phyloP scores from a whole-genome alignment of 2,329 filamentous ascomycete genomes.

The Claviceps sp. region DNA sequence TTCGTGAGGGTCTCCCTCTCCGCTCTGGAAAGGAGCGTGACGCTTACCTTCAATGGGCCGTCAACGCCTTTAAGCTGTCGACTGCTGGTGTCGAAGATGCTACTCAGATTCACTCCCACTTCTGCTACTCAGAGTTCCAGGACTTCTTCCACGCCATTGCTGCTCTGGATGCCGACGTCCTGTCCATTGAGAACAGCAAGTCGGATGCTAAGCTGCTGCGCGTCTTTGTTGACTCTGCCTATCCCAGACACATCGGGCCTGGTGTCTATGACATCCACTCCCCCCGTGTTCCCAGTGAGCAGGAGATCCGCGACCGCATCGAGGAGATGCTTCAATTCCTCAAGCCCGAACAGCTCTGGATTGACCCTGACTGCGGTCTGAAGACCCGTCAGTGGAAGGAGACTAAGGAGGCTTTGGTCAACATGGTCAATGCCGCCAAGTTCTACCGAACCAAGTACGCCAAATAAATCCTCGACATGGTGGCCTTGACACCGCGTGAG shows the following conservation, averaged over 20 bases:
- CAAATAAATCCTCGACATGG: slow-evolving; percentile 33
- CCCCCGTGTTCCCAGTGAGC: slow-evolving; percentile 87
- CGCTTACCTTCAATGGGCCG: slow-evolving; percentile 93
- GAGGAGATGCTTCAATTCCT: slow-evolving; percentile 97
- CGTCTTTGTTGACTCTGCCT: slow-evolving; percentile 94
- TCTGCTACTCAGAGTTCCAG: slow-evolving; percentile 99
- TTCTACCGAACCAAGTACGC: slow-evolving; percentile 83
- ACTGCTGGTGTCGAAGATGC: slow-evolving; percentile 87
- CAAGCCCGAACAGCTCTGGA: slow-evolving; percentile 97
- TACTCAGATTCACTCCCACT: slow-evolving; percentile 99
- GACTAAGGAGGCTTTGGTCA: slow-evolving; percentile 88
- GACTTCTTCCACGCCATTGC: slow-evolving; percentile 99
- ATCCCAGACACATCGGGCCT: slow-evolving; percentile 95
- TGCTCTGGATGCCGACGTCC: slow-evolving; percentile 91
- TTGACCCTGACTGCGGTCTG: slow-evolving; percentile 97
- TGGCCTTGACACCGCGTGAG: slow-evolving; percentile 8
- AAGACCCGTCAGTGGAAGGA: slow-evolving; percentile 99
- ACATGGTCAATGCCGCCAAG: slow-evolving; percentile 98
- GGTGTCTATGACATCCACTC: slow-evolving; percentile 99
- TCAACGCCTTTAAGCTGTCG: slow-evolving; percentile 93
- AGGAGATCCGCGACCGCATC: slow-evolving; percentile 97
- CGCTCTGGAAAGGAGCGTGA: slow-evolving; percentile 88
- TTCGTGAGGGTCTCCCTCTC: slow-evolving; percentile 97
- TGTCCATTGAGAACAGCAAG: slow-evolving; percentile 99
- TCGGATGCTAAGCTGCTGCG: slow-evolving; percentile 97